Base-by-base conservation (phyloP, 108 stramenopile species). In the Cyclotella sp. region DNA sequence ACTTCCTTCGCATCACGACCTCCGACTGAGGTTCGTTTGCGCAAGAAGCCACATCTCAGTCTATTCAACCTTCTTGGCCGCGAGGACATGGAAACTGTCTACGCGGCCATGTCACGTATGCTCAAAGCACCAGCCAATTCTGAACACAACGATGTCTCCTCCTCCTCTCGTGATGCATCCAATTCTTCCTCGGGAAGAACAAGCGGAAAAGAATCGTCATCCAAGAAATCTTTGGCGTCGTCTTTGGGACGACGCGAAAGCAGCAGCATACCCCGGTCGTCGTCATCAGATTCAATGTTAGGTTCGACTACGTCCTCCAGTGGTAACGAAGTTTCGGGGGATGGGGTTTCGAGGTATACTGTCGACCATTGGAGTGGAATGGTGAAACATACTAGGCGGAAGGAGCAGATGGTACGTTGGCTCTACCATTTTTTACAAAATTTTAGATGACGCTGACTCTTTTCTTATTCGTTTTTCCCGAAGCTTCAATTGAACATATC, bases 61-160 rank as follows among this genome's bases (percentile, higher is more conserved):
- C 84, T 94, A 7, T 94, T 94, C 78, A 91, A 92, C 57, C 69
- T 94, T 8, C 70, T 94, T 29, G 71, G 82, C 43, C 82, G 90
- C 12, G 87, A 91, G 49, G 87, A 89, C 77, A 94, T 94, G 93
- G 90, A 92, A 74, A 62, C 59, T 30, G 89, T 92, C 13, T 94
- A 91, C 55, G 57, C 74, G 42, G 88, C 89, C 44, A 89, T 94
- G 93, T 91, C 91, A 70, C 60, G 69, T 34, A 94, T 94, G 90
- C 77, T 94, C 5, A 68, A 70, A 9, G 54, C 75, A 11, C 64
- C 81, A 26, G 15, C 58, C n/a, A 39, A 40, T 40, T 28, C 65
- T 5, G 67, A 64, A 41, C 12, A 18, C 18, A 27, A 40, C 15
- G 41, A 29, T 15, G 40, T 46, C 16, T 69, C 79, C 19, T 49